Base-by-base conservation (phyloP, 371 early-diverging fungal species). In the Basidiobolus heterosporus region DNA sequence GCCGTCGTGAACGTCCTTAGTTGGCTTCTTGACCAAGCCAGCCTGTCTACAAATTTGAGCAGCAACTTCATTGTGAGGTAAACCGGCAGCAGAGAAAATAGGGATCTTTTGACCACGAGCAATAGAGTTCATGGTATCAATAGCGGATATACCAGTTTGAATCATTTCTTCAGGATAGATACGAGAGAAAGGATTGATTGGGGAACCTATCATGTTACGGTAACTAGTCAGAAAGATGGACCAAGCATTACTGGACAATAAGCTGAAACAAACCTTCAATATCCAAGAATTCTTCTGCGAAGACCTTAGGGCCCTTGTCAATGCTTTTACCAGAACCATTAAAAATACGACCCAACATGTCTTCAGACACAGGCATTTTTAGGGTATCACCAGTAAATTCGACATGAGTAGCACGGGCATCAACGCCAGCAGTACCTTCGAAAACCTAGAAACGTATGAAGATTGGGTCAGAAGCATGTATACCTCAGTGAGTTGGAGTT, bases 121-220 rank as follows among this genome's bases (percentile, higher is more conserved):
- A 74, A 99, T 97, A 35, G 97, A 96, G 75, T 96, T 98, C 99
- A 99, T 99, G 51, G 95, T 94, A 67, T 99, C 99, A 56, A 99
- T 99, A 46, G 99, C 90, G 22, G 98, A 98, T 49, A 99, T 91
- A 61, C 99, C 99, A 15, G 99, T 99, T 69, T 99, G 98, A 53
- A 99, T 98, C 99, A 99, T 99, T 74, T 99, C 99, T 71, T 96
- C 98, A 43, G 99, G 99, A 63, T 99, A 99, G 54, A 97, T 92
- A 68, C 99, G 87, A 44, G 92, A 88, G 68, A 78, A 92, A 35
- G 99, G 99, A 71, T 99, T 99, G 69, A 99, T 96, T 30, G 99
- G 99, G 52, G 94, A 92, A 38, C 88, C 78, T 75, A 45, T 11
- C 37, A 36, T 16, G 30, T 5, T 35, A 13, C 6, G 9, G 23